Evolutionary conservation across 805 yeast genomes (phyloP).

Genomic region (Kazachstania bromeliacearum): DNA sequence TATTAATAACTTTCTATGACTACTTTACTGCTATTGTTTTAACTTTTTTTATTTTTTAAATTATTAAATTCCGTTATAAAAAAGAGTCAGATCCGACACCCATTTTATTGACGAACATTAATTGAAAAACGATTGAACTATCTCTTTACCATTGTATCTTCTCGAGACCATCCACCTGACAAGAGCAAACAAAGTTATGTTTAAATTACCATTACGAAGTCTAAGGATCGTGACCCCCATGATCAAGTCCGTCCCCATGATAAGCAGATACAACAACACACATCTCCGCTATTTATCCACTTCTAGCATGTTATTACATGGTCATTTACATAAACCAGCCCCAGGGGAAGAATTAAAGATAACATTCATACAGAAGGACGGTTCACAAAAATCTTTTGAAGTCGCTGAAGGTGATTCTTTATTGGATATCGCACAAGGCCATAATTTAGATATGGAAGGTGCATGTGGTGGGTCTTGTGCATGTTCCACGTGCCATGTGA

Average conservation of each 20-base stretch:
- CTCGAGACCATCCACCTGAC: too few relatives aligned
- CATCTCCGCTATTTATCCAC: slow-evolving; percentile 16
- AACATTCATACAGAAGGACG: slow-evolving; percentile 88
- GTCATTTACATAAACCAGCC: slow-evolving; percentile 82
- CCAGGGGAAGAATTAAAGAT: slow-evolving; percentile 86
- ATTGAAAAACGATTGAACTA: too few relatives aligned
- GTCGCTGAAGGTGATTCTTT: slow-evolving; percentile 89
- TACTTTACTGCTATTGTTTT: too few relatives aligned
- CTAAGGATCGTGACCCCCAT: too few relatives aligned
- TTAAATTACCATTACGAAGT: too few relatives aligned
- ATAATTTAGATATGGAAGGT: slow-evolving; percentile 91
- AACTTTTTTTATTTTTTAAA: too few relatives aligned
- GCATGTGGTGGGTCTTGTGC: slow-evolving; percentile 99
- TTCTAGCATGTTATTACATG: slow-evolving; percentile 40
- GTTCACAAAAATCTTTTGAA: slow-evolving; percentile 69
- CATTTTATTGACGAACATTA: too few relatives aligned
- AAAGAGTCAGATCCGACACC: too few relatives aligned
- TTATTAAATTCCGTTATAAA: too few relatives aligned
- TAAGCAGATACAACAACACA: background rate
- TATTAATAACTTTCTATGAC: too few relatives aligned
- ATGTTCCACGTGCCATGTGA: slow-evolving; percentile 94
- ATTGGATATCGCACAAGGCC: slow-evolving; percentile 89
- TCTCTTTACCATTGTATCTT: too few relatives aligned
- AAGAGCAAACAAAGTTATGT: too few relatives aligned
- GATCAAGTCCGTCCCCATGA: background rate